phyloP scores from a whole-genome alignment of 805 yeast genomes.

The Metschnikowia colocasiae region DNA sequence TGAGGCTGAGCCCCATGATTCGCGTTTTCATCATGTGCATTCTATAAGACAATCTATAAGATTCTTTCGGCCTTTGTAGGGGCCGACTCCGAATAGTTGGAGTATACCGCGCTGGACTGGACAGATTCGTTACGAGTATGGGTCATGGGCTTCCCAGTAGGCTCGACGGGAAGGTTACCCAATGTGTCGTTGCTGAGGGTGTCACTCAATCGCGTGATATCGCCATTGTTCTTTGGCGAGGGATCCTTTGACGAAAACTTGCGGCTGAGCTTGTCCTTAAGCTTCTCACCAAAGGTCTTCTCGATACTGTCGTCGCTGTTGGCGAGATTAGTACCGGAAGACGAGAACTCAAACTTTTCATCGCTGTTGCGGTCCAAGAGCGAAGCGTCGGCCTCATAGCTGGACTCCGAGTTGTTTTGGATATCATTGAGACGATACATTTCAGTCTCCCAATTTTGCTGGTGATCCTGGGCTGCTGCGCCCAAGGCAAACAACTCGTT shows the following conservation, averaged over 20 bases:
- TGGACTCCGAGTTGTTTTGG: slow-evolving; percentile 7
- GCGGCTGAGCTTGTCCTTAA: slow-evolving; percentile 13
- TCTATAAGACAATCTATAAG: slow-evolving; percentile 10
- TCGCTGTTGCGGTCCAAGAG: background rate
- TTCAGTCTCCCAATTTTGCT: slow-evolving; percentile 67
- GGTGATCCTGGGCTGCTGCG: slow-evolving; percentile 47
- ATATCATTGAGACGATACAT: slow-evolving; percentile 47
- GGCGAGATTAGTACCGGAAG: background rate
- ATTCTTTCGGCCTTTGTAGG: slow-evolving; percentile 15
- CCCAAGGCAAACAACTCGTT: slow-evolving; percentile 22
- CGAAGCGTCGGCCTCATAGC: slow-evolving; percentile 1
- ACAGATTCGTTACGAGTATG: slow-evolving; percentile 12
- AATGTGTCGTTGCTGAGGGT: slow-evolving; percentile 9
- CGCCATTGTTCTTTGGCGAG: background rate
- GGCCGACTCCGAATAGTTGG: slow-evolving; percentile 12
- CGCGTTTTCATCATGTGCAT: background rate
- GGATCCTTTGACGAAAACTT: slow-evolving; percentile 4
- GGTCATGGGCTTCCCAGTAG: slow-evolving; percentile 7
- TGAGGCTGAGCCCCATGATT: too few species aligned
- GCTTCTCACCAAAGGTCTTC: slow-evolving; percentile 14
- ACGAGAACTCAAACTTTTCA: slow-evolving; percentile 3
- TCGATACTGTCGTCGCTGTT: slow-evolving; percentile 1
- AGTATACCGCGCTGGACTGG: slow-evolving; percentile 14
- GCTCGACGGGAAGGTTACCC: slow-evolving; percentile 4
- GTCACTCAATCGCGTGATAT: slow-evolving; percentile 17